Evolutionary conservation across 805 yeast genomes (phyloP).

Genomic region (Suhomyces emberorum): DNA sequence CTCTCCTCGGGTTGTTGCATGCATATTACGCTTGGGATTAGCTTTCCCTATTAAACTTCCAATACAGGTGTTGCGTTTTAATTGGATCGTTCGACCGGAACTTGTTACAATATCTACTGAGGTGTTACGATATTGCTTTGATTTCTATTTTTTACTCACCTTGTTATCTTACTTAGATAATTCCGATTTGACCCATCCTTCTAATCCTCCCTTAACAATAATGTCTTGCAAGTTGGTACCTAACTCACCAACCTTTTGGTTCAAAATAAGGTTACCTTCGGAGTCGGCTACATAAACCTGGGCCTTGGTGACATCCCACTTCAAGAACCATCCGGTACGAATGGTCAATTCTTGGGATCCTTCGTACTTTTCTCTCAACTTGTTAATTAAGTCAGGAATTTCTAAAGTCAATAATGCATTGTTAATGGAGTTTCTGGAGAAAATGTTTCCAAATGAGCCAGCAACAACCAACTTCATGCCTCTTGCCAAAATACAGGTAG

Average conservation of each 20-base stretch:
- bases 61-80: no score
- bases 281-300: slow-evolving; percentile 74
- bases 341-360: slow-evolving; percentile 71
- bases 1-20: no score
- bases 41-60: no score
- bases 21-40: no score
- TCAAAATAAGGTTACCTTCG: slow-evolving; percentile 57
- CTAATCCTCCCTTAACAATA: slow-evolving; percentile 95
- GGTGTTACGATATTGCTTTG: no score
- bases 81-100: no score
- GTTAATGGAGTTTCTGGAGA: slow-evolving; percentile 92
- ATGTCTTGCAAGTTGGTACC: slow-evolving; percentile 96
- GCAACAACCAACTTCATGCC: slow-evolving; percentile 91
- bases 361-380: slow-evolving; percentile 66
- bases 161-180: slow-evolving; percentile 20
- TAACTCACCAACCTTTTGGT: slow-evolving; percentile 90
- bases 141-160: not conserved
- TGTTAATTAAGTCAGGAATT: slow-evolving; percentile 79
- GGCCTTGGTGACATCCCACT: slow-evolving; percentile 89
- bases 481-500: slow-evolving; percentile 93
- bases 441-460: slow-evolving; percentile 96
- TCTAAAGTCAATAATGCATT: slow-evolving; percentile 93
- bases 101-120: no score
- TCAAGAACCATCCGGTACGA: slow-evolving; percentile 91
- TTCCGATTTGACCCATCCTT: slow-evolving; percentile 93